Base-by-base conservation (phyloP, 208 protist genomes). In the Trypanosoma cruzi region DNA sequence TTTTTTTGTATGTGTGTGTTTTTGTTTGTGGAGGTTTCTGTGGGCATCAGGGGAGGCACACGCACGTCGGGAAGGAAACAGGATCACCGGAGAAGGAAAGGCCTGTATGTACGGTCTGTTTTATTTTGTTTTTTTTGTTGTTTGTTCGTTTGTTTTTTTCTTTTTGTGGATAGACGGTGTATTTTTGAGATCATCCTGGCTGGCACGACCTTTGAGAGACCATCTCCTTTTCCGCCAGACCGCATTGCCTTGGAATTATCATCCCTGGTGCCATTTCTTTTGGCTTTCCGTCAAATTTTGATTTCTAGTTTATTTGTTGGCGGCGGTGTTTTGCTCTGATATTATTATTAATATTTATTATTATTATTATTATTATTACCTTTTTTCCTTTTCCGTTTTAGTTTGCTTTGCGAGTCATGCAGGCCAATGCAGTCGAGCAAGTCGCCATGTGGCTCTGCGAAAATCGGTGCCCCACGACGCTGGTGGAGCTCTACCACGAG, bases 401-500 rank as follows among this genome's bases (percentile, higher is more conserved):
- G 10, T 46, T 48, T 20, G 24, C 57, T 11, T 11, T 4, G 14
- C 26, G 1, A 42, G 4, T 10, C 36, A 73, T 65, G 58, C 55
- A 65, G 44, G n/a, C 20, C 24, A 37, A 61, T 13, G 65, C 64
- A 10, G 34, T 77, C 6, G 74, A 68, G 24, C 24, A 79, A 5
- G 72, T 88, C 14, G 70, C 65, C 1, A 32, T 1, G 18, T 88
- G 82, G 82, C 79, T 88, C 20, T 46, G 40, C 4, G 62, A 37
- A 18, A 58, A 82, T 37, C 5, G 54, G 6, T 79, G 78, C 48
- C 72, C 71, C 7, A 37, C 70, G 31, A 82, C 82, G 10, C 67
- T 73, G 20, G 26, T 80, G 26, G 68, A 78, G 44, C 59, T 88
- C n/a, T 79, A 80, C 52, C 55, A 79, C 56, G 82, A 83, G 54